Base-by-base conservation (phyloP, 2,329 filamentous ascomycete genomes). In the Rhexocercosporidium sp. region DNA sequence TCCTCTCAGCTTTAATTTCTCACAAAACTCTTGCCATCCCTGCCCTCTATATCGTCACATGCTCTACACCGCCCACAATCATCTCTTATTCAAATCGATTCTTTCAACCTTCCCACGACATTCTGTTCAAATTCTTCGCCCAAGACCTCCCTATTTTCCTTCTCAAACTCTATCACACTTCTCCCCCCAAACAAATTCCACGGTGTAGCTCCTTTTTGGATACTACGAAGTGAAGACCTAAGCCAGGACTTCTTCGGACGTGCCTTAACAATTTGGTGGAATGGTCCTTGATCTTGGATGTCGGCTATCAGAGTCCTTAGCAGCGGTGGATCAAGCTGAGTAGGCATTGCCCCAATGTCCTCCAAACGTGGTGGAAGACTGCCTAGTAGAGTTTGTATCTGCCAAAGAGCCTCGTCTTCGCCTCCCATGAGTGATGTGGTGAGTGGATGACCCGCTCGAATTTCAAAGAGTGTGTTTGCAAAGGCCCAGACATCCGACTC, bases 401-500 rank as follows among this genome's bases (percentile, higher is more conserved):
- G 20, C 2, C 3, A 1, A 16, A 46, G 18, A 14, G 31, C 61
- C 11, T 63, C 61, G 8, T 14, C n/a, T 1, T 46, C 37, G 1
- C 22, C 22, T 47, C 49, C 61, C 34, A 56, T 47, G 61, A 63
- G 11, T 27, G 34, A 22, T 2, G 22, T 2, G 11, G 57, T 31
- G 14, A 63, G 39, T 0, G 53, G 16, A 1, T 20, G 27, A 5
- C 61, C 49, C 20, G 61, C 37, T 56, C 61, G 49, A 1, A 63
- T 46, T 56, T 56, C 37, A n/a, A 41, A 63, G 16, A 56, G 29
- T 1, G 37, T 25, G 14, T 22, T 1, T 1, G 29, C 47, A 3
- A 63, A 22, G 12, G 61, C 61, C 61, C 61, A 63, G 12, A 63
- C 51, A 31, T 63, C 61, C 9, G 34, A 29, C 25, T 34, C 51